Evolutionary conservation across 495 filamentous ascomycete genomes (phyloP).

Genomic region (Penicillium dipodomyicola): DNA sequence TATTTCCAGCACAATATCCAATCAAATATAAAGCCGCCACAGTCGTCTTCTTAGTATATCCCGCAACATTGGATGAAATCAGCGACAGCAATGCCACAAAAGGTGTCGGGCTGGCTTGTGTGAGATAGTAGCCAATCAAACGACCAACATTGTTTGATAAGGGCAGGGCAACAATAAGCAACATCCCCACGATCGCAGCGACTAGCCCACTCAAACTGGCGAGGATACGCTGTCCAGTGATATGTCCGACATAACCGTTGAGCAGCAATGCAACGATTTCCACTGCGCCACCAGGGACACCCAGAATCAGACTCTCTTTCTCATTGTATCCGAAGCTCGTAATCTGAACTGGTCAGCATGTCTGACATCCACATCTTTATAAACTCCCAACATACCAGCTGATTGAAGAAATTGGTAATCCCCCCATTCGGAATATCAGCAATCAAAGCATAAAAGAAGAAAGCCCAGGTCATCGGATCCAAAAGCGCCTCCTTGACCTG

Average conservation of each 20-base stretch:
- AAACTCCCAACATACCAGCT: constrained; percentile 38
- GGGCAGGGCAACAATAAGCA: constrained; percentile 65
- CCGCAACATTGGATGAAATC: constrained; percentile 62
- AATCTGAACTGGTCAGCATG: constrained; percentile 25
- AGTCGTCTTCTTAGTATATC: constrained; percentile 72
- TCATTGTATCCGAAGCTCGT: constrained; percentile 50
- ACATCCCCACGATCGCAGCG: constrained; percentile 50
- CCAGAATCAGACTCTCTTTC: constrained; percentile 62
- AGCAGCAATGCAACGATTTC: constrained; percentile 61
- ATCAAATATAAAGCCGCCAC: constrained; percentile 68
- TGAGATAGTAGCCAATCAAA: constrained; percentile 64
- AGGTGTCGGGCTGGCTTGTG: constrained; percentile 54
- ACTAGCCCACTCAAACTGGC: constrained; percentile 42
- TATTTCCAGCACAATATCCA: constrained; percentile 51
- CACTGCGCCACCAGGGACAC: constrained; percentile 62
- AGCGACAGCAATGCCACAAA: constrained; percentile 48
- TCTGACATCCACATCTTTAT: not conserved
- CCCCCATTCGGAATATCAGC: constrained; percentile 67
- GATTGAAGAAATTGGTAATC: constrained; percentile 70
- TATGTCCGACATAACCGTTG: constrained; percentile 60
- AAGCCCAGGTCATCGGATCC: constrained; percentile 65
- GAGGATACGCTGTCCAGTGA: constrained; percentile 54
- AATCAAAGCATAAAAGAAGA: constrained; percentile 60
- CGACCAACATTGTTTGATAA: constrained; percentile 56
- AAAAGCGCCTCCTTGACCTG: constrained; percentile 58